These are phyloP conservation scores for Clavispora fructus DNA, from an alignment of 805 yeast genomes.

Conservation along the genomic window DNA sequence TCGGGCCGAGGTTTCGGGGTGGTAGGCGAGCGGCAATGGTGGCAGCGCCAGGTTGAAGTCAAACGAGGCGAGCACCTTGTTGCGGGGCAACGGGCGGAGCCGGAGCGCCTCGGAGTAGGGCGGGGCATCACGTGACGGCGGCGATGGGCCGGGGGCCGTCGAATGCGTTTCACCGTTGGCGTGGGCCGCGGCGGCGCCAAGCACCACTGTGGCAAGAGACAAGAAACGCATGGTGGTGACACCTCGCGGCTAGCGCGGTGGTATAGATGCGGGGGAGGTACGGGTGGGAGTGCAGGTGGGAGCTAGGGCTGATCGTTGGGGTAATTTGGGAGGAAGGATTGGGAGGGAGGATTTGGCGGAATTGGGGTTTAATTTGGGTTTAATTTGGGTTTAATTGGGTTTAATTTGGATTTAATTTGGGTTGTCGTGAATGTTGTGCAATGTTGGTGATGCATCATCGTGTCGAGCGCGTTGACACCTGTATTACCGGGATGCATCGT, in stretches of 20 bases:
- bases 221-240: conserved; percentile 1
- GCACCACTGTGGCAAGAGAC: not conserved
- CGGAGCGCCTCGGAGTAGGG: conserved; percentile 55
- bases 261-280: not conserved
- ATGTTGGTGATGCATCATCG: no score
- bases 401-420: no score
- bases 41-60: conserved; percentile 60
- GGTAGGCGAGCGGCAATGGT: conserved; percentile 20
- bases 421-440: no score
- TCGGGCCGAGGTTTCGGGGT: conserved; percentile 4
- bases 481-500: not conserved
- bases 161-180: not conserved
- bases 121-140: not conserved
- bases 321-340: no score
- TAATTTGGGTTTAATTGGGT: no score
- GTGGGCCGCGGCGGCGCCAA: conserved; percentile 2
- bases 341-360: no score
- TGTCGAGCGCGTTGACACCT: not conserved
- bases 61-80: conserved; percentile 66
- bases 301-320: no score
- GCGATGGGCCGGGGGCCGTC: not conserved
- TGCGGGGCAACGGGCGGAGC: conserved; percentile 69
- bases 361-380: no score
- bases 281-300: not conserved
- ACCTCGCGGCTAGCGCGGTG: not conserved